Evolutionary conservation across 768 basidiomycete species (phyloP), one percentile per base, ranked within the genome.

Genomic region (Kwoniella sp.): DNA sequence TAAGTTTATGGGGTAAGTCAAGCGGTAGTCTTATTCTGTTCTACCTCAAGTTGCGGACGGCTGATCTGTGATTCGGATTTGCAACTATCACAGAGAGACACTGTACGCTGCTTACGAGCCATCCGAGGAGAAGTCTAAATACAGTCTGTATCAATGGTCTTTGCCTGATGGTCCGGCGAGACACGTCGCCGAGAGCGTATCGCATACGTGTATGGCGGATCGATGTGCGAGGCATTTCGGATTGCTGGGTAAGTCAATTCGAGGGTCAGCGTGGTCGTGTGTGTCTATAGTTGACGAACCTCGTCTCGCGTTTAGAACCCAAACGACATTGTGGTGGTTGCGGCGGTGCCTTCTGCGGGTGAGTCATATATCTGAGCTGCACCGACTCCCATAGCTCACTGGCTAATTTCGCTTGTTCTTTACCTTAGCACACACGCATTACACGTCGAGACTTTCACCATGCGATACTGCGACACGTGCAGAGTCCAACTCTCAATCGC

Each of bases 1-100:
- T 71, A 86, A 84, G 70, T 95, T 95, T 70, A 81, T 88, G 24
- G 90, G 89, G 92, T 91, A 58, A 68, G 81, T 77, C 33, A 33
- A 13, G 33, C 33, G 7, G 33, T 6, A 33, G 33, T 6, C 7
- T 7, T 24, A 50, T 17, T 1, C 57, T 15, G 46, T 2, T 25
- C 27, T 29, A 30, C 29, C 22, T 25, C 21, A 8, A 4, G 37
- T 37, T 30, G 53, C 53, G 19, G 27, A 33, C 33, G 7, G 53
- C 26, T 21, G 10, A 2, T 22, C 19, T 1, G 15, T 44, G 40
- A 44, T 15, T 19, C 3, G 40, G 40, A 10, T 10, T 8, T 22
- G 5, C 48, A 24, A 2, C 22, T 5, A 19, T 10, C 7, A 17
- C 52, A 80, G 80, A 1, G 80, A 80, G 51, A 73, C 72, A 0